phyloP scores from a whole-genome alignment of 306 rosid species.

The Sophora flavescens region DNA sequence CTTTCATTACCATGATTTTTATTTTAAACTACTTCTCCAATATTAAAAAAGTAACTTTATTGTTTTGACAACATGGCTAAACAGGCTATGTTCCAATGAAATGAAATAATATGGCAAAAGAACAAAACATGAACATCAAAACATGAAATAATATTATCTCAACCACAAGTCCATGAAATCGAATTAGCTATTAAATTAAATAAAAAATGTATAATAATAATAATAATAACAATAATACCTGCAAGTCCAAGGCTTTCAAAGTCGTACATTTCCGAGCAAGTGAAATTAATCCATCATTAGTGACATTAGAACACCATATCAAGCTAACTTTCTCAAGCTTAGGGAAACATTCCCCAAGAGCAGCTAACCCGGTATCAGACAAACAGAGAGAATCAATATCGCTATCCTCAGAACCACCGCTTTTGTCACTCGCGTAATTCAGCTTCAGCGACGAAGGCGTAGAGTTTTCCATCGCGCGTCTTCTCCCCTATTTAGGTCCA shows the following conservation, averaged over 20 bases:
- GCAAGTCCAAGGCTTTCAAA: conserved; percentile 86
- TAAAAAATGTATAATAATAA: background rate
- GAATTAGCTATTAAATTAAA: background rate
- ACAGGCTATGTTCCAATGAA: background rate
- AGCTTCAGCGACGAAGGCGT: no score
- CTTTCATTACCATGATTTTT: no score
- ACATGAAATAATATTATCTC: background rate
- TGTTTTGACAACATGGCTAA: background rate
- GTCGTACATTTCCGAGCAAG: conserved; percentile 63
- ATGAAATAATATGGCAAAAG: conserved; percentile 1
- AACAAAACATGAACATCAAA: background rate
- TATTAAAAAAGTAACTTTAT: no score
- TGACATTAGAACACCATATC: conserved; percentile 88
- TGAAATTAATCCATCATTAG: conserved; percentile 69
- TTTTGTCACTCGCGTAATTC: no score
- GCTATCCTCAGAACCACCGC: no score
- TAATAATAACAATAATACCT: conserved; percentile 52
- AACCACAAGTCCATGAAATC: background rate
- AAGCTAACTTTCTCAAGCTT: no score
- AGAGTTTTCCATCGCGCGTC: no score
- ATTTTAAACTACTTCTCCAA: no score
- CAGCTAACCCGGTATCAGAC: no score
- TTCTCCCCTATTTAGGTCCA: no score
- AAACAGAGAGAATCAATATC: no score
- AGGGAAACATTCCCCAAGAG: no score